phyloP scores from a whole-genome alignment of 768 basidiomycete genomes.

The Chlorophyllum brunneum region DNA sequence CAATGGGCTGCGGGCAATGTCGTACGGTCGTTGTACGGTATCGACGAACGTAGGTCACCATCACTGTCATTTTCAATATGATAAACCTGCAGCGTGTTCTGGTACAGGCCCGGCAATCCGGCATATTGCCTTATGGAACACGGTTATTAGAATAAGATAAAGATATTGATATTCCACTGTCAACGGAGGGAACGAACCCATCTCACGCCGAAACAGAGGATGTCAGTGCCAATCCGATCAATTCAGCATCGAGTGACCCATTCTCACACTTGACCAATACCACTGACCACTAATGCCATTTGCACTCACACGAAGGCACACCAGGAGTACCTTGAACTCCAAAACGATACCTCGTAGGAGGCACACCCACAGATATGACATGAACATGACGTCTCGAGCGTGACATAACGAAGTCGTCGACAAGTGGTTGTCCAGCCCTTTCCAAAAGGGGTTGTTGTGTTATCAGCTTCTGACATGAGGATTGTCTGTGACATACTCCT shows the following conservation, averaged over 20 bases:
- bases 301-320: too few relatives aligned
- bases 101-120: background rate
- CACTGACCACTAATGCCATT: background rate
- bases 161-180: slow-evolving; percentile 9
- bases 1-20: too few relatives aligned
- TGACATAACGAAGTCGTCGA: background rate
- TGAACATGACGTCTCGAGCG: background rate
- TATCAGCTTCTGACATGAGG: background rate
- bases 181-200: slow-evolving; percentile 4
- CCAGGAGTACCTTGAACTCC: too few relatives aligned
- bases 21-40: too few relatives aligned
- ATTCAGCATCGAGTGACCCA: background rate
- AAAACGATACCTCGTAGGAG: too few relatives aligned
- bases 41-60: too few relatives aligned
- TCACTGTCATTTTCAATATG: too few relatives aligned
- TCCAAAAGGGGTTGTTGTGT: background rate
- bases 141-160: background rate
- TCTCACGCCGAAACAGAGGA: slow-evolving; percentile 12
- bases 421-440: background rate
- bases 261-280: background rate
- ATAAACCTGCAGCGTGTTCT: background rate
- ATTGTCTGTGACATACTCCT: background rate
- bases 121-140: background rate
- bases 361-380: too few relatives aligned
- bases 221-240: slow-evolving; percentile 5